Conservation (phyloP, 306 rosid genomes). For the Rosa lucieae region DNA sequence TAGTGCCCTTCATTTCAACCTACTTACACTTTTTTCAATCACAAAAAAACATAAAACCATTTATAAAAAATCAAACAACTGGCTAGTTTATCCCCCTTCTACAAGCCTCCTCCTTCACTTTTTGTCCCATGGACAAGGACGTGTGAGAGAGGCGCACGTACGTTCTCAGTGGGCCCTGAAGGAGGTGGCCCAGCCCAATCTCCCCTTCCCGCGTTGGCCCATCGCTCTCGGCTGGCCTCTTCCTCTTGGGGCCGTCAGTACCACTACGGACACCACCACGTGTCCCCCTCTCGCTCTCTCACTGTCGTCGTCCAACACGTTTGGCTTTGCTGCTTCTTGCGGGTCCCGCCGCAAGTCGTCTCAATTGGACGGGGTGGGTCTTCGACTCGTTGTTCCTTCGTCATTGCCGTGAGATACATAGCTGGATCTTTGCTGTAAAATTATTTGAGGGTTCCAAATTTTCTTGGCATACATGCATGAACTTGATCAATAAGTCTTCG, state of each 20-base stretch:
- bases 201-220: conserved; percentile 51
- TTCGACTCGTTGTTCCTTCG: not conserved
- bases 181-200: conserved; percentile 29
- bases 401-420: not conserved
- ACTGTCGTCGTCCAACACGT: conserved; percentile 21
- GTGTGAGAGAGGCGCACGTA: conserved; percentile 52
- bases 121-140: conserved; percentile 29
- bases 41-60: not conserved
- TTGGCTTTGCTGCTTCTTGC: not conserved
- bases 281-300: conserved; percentile 9
- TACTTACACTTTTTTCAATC: conserved; percentile 12
- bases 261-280: conserved; percentile 34
- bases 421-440: conserved; percentile 24
- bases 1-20: conserved; percentile 11
- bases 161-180: conserved; percentile 18
- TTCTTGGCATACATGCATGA: not conserved
- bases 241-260: conserved; percentile 12
- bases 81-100: not conserved
- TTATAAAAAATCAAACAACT: not conserved
- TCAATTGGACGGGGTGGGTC: not conserved
- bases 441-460: not conserved
- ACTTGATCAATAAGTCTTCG: not conserved
- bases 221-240: conserved; percentile 1
- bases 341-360: conserved; percentile 7
- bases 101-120: not conserved